A percentile compares a stretch with the other conserved stretches of the same genome.
phyloP scores from a whole-genome alignment of 2,329 filamentous ascomycete genomes.

The Curvularia hawaiiensis region DNA sequence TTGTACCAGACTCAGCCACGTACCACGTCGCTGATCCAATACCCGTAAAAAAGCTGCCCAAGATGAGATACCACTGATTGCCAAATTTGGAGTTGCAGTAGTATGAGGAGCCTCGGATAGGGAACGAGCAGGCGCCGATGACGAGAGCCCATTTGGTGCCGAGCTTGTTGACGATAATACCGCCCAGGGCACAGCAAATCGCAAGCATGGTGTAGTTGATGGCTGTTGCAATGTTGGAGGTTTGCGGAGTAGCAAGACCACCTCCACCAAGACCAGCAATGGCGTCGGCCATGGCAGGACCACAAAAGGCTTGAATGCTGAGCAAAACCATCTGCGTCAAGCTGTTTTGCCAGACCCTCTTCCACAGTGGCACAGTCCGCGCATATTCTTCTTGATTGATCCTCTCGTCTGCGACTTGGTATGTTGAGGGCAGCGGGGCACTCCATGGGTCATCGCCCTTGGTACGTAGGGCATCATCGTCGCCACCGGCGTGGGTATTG shows the following conservation, averaged over 20 bases:
- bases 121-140: slow-evolving; percentile 51
- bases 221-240: slow-evolving; percentile 49
- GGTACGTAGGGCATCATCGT: slow-evolving; percentile 36
- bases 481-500: slow-evolving; percentile 40
- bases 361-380: slow-evolving; percentile 48
- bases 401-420: slow-evolving; percentile 31
- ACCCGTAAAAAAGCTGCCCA: slow-evolving; percentile 35
- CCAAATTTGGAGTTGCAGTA: slow-evolving; percentile 58
- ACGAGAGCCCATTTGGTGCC: slow-evolving; percentile 56
- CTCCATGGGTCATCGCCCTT: slow-evolving; percentile 36
- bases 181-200: slow-evolving; percentile 49
- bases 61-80: slow-evolving; percentile 52
- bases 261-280: slow-evolving; percentile 47
- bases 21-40: slow-evolving; percentile 53
- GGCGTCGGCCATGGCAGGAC: slow-evolving; percentile 40
- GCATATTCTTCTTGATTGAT: slow-evolving; percentile 48
- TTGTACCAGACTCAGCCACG: slow-evolving; percentile 55
- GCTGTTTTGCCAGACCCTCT: slow-evolving; percentile 54
- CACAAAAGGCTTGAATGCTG: slow-evolving; percentile 53
- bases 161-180: slow-evolving; percentile 55
- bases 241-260: slow-evolving; percentile 53
- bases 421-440: slow-evolving; percentile 18
- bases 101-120: slow-evolving; percentile 55
- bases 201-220: slow-evolving; percentile 39
- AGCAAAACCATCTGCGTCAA: slow-evolving; percentile 57